Evolutionary conservation across 2,329 filamentous ascomycete genomes (phyloP).

Genomic region (Helotiales sp.): DNA sequence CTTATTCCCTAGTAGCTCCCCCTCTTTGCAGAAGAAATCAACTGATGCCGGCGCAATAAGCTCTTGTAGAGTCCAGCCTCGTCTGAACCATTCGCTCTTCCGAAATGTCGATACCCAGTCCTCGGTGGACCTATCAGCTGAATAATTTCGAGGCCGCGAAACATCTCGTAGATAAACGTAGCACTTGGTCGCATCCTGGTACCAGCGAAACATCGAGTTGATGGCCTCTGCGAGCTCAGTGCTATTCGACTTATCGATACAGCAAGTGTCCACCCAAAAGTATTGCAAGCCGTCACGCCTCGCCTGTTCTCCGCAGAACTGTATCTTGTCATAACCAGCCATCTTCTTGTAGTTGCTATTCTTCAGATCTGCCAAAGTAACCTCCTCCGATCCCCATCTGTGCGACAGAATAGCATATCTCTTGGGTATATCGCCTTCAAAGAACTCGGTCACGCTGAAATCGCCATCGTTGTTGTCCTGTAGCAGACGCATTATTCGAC

Average conservation of each 20-base stretch:
- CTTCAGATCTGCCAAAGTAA: conserved; percentile 18
- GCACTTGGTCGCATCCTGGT: conserved; percentile 18
- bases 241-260: conserved; percentile 29
- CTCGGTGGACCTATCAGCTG: neutral
- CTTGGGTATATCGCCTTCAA: conserved; percentile 18
- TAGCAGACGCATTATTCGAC: conserved; percentile 16
- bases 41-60: conserved; percentile 27
- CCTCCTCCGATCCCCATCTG: conserved; percentile 25
- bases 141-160: neutral
- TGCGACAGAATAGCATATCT: conserved; percentile 29
- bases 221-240: conserved; percentile 16
- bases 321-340: conserved; percentile 19
- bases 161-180: conserved; percentile 28
- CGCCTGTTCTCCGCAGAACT: conserved; percentile 17
- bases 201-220: conserved; percentile 23
- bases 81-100: conserved; percentile 17
- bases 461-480: conserved; percentile 10
- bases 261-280: conserved; percentile 31
- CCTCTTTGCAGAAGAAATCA: conserved; percentile 26
- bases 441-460: conserved; percentile 16
- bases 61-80: conserved; percentile 20
- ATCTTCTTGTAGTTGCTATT: conserved; percentile 16
- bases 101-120: conserved; percentile 19
- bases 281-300: conserved; percentile 13
- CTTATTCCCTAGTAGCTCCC: conserved; percentile 21